Percentiles rank a stretch among this genome's conserved stretches.
Evolutionary conservation across 1,284 basidiomycete species (phyloP).

Genomic region (Sporisorium graminicola): DNA sequence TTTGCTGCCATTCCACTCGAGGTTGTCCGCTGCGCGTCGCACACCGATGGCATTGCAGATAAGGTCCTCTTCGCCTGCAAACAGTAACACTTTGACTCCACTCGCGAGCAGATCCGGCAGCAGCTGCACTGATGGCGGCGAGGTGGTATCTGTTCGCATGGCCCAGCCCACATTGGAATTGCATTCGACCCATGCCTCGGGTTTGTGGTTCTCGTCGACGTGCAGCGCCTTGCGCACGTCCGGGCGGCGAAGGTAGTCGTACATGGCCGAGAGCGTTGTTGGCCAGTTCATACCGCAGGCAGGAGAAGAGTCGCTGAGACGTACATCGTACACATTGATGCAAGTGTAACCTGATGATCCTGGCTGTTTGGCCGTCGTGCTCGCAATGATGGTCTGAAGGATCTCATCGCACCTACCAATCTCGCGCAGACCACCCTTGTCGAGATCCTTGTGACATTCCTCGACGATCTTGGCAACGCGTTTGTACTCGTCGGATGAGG

Average conservation of each 20-base stretch:
- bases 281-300: conserved; percentile 99
- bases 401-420: conserved; percentile 78
- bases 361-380: conserved; percentile 70
- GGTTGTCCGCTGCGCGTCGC: conserved; percentile 83
- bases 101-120: conserved; percentile 83
- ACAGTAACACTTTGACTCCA: conserved; percentile 84
- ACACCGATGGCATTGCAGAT: conserved; percentile 93
- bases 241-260: conserved; percentile 81
- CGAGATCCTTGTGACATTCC: conserved; percentile 74
- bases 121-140: conserved; percentile 81
- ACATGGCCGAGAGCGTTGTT: conserved; percentile 83
- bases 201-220: conserved; percentile 76
- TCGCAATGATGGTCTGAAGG: conserved; percentile 76
- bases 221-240: conserved; percentile 89
- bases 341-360: conserved; percentile 74
- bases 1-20: conserved; percentile 87
- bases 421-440: conserved; percentile 75
- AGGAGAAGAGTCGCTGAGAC: conserved; percentile 84
- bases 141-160: conserved; percentile 73
- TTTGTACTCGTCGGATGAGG: conserved; percentile 75
- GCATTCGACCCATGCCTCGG: conserved; percentile 91
- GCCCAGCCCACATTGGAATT: conserved; percentile 77
- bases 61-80: conserved; percentile 93
- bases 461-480: conserved; percentile 73
- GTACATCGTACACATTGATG: conserved; percentile 95